Evolutionary conservation across 192 early-diverging fungal genomes (phyloP).

Genomic region (Entophlyctis helioformis): DNA sequence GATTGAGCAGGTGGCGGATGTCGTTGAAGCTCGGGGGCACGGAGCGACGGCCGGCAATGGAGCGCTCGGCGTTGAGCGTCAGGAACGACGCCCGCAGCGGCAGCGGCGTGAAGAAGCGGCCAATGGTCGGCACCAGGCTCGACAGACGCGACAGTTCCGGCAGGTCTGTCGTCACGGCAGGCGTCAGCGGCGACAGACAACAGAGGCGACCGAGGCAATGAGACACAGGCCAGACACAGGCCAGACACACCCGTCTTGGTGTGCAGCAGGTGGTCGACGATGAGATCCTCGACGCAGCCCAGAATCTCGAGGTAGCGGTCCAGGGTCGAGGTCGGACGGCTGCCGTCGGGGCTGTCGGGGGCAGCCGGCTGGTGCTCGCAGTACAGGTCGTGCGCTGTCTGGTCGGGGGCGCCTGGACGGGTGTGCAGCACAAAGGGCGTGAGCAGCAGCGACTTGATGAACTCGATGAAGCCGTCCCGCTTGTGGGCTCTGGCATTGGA

Average conservation of each 20-base stretch:
- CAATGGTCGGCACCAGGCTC: slow-evolving; percentile 64
- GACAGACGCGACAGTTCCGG: slow-evolving; percentile 65
- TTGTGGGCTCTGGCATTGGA: slow-evolving; percentile 77
- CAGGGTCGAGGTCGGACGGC: slow-evolving; percentile 8
- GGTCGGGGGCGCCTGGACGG: slow-evolving; percentile 3
- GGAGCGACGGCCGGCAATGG: slow-evolving; percentile 63
- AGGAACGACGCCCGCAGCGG: slow-evolving; percentile 64
- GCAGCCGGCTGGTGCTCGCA: too few species aligned
- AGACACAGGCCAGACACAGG: too few species aligned
- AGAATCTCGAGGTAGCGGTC: slow-evolving; percentile 72
- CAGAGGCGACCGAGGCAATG: too few species aligned
- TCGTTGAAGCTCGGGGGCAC: slow-evolving; percentile 93
- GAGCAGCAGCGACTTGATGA: slow-evolving; percentile 77
- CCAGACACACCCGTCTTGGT: slow-evolving; percentile 26
- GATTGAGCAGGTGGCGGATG: slow-evolving; percentile 77
- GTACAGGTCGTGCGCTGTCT: background rate
- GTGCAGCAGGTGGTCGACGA: slow-evolving; percentile 51
- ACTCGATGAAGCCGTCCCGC: slow-evolving; percentile 76
- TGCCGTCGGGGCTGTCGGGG: background rate
- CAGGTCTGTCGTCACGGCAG: slow-evolving; percentile 14
- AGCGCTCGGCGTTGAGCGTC: slow-evolving; percentile 48
- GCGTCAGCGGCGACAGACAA: too few species aligned
- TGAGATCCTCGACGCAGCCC: slow-evolving; percentile 62
- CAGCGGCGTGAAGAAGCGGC: slow-evolving; percentile 75
- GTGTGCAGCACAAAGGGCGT: slow-evolving; percentile 81